Evolutionary conservation across 192 early-diverging fungal species (phyloP).

Genomic region (Dissophora globulifera): DNA sequence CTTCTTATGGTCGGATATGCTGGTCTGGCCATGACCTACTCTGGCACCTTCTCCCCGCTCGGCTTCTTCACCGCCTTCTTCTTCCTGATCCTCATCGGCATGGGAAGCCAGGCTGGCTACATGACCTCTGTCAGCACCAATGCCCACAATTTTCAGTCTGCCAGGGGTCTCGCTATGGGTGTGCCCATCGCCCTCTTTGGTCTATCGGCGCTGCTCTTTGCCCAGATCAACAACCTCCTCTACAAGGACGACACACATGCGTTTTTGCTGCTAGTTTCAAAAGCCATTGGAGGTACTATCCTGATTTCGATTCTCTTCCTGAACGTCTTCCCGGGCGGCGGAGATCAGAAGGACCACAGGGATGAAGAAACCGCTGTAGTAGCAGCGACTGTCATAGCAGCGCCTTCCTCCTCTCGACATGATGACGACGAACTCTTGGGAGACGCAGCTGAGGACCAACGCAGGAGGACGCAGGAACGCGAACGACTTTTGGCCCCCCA

Average conservation of each 20-base stretch:
- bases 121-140: constrained; percentile 71
- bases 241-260: constrained; percentile 61
- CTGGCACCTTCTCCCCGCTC: constrained; percentile 23
- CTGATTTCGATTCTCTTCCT: constrained; percentile 48
- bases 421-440: not conserved
- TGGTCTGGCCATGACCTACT: constrained; percentile 37
- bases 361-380: not conserved
- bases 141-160: constrained; percentile 65
- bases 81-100: constrained; percentile 65
- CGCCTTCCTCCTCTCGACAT: not conserved
- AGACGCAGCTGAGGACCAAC: constrained; percentile 20
- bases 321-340: constrained; percentile 9
- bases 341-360: not conserved
- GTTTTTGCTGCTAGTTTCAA: constrained; percentile 64
- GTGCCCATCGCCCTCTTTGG: constrained; percentile 69
- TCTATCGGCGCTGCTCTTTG: constrained; percentile 70
- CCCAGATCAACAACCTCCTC: constrained; percentile 63
- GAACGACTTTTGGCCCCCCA: constrained; percentile 16
- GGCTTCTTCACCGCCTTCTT: constrained; percentile 56
- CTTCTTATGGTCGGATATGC: constrained; percentile 29
- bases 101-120: constrained; percentile 69
- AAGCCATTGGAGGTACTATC: constrained; percentile 57
- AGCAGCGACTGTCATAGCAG: constrained; percentile 5
- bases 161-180: constrained; percentile 68
- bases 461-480: constrained; percentile 16